Conservation (phyloP, 2,329 filamentous ascomycete species). For the Alternaria triticina region DNA sequence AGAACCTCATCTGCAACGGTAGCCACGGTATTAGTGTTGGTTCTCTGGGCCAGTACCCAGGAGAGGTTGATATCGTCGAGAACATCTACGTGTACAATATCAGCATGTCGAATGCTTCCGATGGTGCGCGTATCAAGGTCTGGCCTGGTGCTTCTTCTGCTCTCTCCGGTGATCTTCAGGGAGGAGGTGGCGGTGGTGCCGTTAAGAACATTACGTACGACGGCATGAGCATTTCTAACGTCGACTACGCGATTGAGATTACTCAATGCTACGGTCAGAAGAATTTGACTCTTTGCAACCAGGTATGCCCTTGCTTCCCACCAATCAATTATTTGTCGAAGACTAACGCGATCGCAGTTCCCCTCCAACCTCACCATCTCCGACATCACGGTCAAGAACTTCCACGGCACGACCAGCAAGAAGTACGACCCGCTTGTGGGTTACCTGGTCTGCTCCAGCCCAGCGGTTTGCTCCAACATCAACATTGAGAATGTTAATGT, state of each 20-base stretch:
- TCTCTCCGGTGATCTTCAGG: slow-evolving; percentile 66
- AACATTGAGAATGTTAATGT: slow-evolving; percentile 52
- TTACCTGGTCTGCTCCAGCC: slow-evolving; percentile 54
- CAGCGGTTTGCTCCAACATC: slow-evolving; percentile 59
- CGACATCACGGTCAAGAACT: slow-evolving; percentile 63
- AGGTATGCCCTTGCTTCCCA: slow-evolving; percentile 26
- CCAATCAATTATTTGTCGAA: no score
- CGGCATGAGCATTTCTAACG: slow-evolving; percentile 64
- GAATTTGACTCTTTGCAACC: slow-evolving; percentile 66
- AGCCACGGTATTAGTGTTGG: slow-evolving; percentile 78
- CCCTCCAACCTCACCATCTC: slow-evolving; percentile 63
- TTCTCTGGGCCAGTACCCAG: slow-evolving; percentile 70
- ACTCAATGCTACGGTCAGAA: slow-evolving; percentile 71
- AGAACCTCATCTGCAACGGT: slow-evolving; percentile 71
- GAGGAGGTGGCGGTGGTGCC: slow-evolving; percentile 67
- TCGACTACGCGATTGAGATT: slow-evolving; percentile 69
- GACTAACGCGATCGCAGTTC: slow-evolving; percentile 36
- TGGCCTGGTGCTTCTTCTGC: slow-evolving; percentile 67
- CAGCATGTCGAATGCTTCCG: slow-evolving; percentile 53
- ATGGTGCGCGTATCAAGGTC: slow-evolving; percentile 76
- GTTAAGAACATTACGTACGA: slow-evolving; percentile 74
- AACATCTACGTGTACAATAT: slow-evolving; percentile 63
- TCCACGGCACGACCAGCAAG: slow-evolving; percentile 60
- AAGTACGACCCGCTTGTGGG: slow-evolving; percentile 52
- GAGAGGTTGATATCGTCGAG: slow-evolving; percentile 70